Base-by-base conservation (phyloP, 805 yeast genomes). In the Yamadazyma sp. region DNA sequence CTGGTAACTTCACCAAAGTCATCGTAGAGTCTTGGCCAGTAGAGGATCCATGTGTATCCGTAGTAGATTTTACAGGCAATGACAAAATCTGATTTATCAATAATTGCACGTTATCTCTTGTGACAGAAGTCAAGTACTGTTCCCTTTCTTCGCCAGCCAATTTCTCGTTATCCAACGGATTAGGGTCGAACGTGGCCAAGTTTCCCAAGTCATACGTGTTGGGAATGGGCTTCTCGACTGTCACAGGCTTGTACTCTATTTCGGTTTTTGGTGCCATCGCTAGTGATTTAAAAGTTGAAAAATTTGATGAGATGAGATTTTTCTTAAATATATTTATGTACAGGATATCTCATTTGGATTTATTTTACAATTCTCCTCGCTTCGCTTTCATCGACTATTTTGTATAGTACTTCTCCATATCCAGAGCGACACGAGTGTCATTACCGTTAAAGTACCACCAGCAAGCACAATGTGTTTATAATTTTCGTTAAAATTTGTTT, bases 101-200 rank as follows among this genome's bases (percentile, higher is more conserved):
- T 41, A 91, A 73, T 66, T 93, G 99, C 19, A 86, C 87, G 60
- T 93, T 90, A 55, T 91, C 99, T 67, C 99, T 80, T 24, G 96
- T 79, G 13, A 78, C 68, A 5, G 75, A 64, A 37, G 73, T 70
- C 43, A 93, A 65, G 44, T 82, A 75, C 32, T 67, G 73, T 59
- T 89, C 95, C 52, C 77, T 78, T 26, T 55, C 55, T 13, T 73
- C 71, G 50, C 82, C 75, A 22, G 73, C 72, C 35, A 87, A 64
- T 47, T 77, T 71, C 11, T 68, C 67, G 27, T 71, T 69, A 48
- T 86, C 95, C 47, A 91, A 64, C 14, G 96, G 95, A 60, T 88
- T 90, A 24, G 90, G 71, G 62, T 91, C 98, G 56, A 87, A 90
- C 2, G 85, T 86, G 4, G 96, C 84, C 38, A 93, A 72, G 60